Evolutionary conservation across 805 yeast genomes (phyloP), one percentile per base, ranked within the genome.

Genomic region (Cyberlindnera mycetangii): DNA sequence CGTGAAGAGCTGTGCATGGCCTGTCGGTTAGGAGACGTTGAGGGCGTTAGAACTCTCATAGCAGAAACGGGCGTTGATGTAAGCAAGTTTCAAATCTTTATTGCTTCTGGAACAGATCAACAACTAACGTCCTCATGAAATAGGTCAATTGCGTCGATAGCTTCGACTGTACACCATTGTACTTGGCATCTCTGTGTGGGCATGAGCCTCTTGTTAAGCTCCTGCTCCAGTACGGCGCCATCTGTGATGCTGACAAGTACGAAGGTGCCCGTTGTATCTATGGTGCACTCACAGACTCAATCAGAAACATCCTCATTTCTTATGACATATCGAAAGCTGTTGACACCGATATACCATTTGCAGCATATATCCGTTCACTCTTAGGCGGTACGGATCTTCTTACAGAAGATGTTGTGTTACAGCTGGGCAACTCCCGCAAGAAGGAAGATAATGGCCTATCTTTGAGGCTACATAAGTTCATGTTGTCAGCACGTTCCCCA

Each of bases 251-350:
- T 55, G 92, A 85, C 58, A 81, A 89, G n/a, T 80, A 80, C 56
- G 86, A 85, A 60, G 93, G 95, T 3, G 87, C 83, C 11, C 70
- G 85, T 35, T 85, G 92, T 52, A 71, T 85, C 2, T 85, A 86
- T 56, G 93, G 90, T 2, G 93, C 95, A 0, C 63, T 86, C 44
- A 86, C 75, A 15, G 89, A 84, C 56, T 60, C 68, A 4, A 86
- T 86, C 21, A 63, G 89, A 37, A 72, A 75, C 32, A 59, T 83
- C 17, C 62, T 86, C 41, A 56, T 81, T 16, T 69, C 76, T 32
- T 81, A 71, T 57, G 89, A 84, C 58, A 75, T 85, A 35, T 76
- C 86, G 6, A 85, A 82, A 54, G 78, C 81, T 0, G 82, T 81
- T 14, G 89, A 85, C 59, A 62, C 71, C 12, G 69, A 72, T 12